Evolutionary conservation across 139 green algal species (phyloP).

Genomic region (Monoraphidium neglectum): DNA sequence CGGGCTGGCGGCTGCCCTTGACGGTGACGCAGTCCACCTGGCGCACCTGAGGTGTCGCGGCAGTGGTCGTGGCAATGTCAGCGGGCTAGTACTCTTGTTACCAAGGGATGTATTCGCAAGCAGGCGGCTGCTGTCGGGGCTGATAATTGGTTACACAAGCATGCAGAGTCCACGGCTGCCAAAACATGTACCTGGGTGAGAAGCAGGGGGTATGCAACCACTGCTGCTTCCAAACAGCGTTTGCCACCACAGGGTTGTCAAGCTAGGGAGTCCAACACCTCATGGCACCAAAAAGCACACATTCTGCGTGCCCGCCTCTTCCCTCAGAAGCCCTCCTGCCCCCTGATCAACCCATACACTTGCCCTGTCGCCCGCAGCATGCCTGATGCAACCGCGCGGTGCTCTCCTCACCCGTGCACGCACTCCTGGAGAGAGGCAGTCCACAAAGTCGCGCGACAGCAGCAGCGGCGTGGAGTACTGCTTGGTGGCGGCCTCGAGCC

Average conservation of each 20-base stretch:
- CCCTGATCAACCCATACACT: not conserved
- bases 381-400: not conserved
- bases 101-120: not conserved
- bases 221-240: too few species aligned
- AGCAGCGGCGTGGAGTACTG: slow-evolving; percentile 90
- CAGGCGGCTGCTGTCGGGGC: not conserved
- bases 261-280: not conserved
- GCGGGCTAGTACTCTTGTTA: not conserved
- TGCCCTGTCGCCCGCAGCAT: not conserved
- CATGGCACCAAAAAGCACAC: not conserved
- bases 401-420: slow-evolving; percentile 10
- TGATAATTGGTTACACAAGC: too few species aligned
- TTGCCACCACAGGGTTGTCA: not conserved
- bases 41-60: slow-evolving; percentile 46
- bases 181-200: too few species aligned
- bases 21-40: slow-evolving; percentile 94
- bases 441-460: slow-evolving; percentile 73
- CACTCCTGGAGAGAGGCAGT: slow-evolving; percentile 57
- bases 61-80: not conserved
- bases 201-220: too few species aligned
- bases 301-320: not conserved
- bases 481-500: slow-evolving; percentile 96
- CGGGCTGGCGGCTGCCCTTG: slow-evolving; percentile 85
- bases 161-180: too few species aligned
- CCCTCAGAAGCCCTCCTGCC: not conserved